These are phyloP conservation scores for Pelomyxa schiedti DNA, from an alignment of 78 protist species.

Conservation along the genomic window DNA sequence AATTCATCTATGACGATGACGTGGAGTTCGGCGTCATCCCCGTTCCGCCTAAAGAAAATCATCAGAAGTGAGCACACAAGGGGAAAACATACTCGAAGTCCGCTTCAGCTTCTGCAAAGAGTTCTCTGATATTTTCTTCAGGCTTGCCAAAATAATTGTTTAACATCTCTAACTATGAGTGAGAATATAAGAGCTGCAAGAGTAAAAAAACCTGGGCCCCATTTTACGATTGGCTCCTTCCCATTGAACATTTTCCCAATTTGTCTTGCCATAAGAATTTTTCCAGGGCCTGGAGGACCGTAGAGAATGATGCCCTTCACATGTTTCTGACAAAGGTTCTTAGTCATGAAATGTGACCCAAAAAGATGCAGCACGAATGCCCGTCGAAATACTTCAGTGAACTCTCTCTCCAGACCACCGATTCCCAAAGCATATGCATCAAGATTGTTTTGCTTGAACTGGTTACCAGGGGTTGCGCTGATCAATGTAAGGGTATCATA, in stretches of 20 bases:
- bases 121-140: conserved; percentile 91
- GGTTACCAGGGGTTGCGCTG: neutral
- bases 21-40: conserved; percentile 88
- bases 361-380: conserved; percentile 94
- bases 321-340: conserved; percentile 86
- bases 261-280: conserved; percentile 96
- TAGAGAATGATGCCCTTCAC: conserved; percentile 88
- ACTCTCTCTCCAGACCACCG: conserved; percentile 82
- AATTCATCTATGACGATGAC: conserved; percentile 96
- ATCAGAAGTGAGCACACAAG: neutral
- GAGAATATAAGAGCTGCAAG: neutral
- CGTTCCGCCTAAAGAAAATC: conserved; percentile 43
- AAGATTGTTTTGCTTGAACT: neutral
- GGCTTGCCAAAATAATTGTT: conserved; percentile 90
- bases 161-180: conserved; percentile 62
- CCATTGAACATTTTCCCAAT: conserved; percentile 97
- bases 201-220: conserved; percentile 62
- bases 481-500: neutral
- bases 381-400: conserved; percentile 87
- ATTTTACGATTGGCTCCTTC: conserved; percentile 79
- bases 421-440: neutral
- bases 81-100: conserved; percentile 2
- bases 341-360: conserved; percentile 69
- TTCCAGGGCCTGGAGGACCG: conserved; percentile 99
- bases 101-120: conserved; percentile 81